Evolutionary conservation across 1,284 basidiomycete genomes (phyloP).

Genomic region (Somion occarium): DNA sequence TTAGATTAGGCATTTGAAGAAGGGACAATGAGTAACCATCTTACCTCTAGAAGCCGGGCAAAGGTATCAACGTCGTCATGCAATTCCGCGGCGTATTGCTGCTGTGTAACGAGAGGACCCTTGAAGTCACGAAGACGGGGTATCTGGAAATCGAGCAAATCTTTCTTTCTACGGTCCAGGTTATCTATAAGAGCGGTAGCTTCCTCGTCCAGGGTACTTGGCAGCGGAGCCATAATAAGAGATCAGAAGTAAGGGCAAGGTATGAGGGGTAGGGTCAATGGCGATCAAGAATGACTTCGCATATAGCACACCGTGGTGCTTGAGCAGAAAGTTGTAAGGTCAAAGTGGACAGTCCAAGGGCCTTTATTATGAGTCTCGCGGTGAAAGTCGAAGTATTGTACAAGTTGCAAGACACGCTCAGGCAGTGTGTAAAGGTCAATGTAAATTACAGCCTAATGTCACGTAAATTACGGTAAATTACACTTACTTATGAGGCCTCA

Average conservation of each 20-base stretch:
- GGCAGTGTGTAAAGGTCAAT: no score
- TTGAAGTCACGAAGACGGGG: conserved; percentile 64
- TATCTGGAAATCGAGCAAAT: conserved; percentile 68
- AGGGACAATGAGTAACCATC: conserved; percentile 17
- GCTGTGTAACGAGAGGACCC: conserved; percentile 65
- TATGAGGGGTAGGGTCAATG: no score
- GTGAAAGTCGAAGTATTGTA: no score
- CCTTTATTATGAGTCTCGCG: no score
- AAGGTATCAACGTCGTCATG: conserved; percentile 69
- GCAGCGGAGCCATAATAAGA: conserved; percentile 56
- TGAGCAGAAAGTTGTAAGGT: no score
- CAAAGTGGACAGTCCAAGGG: no score
- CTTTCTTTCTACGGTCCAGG: conserved; percentile 52
- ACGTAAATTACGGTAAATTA: no score
- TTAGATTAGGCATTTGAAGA: conserved; percentile 13
- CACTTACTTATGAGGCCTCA: no score
- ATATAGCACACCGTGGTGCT: no score
- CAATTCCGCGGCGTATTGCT: conserved; percentile 69
- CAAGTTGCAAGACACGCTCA: no score
- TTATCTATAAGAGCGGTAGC: conserved; percentile 43
- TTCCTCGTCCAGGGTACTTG: conserved; percentile 46
- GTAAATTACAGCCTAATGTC: no score
- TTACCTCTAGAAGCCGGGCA: conserved; percentile 64
- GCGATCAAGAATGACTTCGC: no score
- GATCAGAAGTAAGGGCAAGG: background rate